Conservation (phyloP, 2,329 filamentous ascomycete genomes). For the Cladobotryum protrusum region DNA sequence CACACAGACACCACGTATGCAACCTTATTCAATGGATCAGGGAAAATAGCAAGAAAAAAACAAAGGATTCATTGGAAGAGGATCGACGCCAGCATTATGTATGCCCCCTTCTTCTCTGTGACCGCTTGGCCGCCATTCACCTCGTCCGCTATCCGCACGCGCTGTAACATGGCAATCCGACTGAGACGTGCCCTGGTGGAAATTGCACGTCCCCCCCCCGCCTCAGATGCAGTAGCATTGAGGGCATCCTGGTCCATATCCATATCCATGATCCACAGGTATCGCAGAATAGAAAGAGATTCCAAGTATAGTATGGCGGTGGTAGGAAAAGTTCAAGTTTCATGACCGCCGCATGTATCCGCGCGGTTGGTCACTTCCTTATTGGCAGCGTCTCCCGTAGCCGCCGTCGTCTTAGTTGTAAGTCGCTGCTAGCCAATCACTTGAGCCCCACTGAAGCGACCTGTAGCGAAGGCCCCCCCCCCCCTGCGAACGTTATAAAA, state of each 20-base stretch:
- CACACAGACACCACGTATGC: conserved; percentile 9
- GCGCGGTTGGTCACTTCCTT: conserved; percentile 10
- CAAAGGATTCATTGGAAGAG: conserved; percentile 11
- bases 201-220: not conserved
- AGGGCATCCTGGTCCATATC: too few relatives aligned
- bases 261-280: too few relatives aligned
- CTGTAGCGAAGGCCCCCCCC: conserved; percentile 4
- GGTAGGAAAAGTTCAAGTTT: not conserved
- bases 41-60: conserved; percentile 2
- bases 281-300: too few relatives aligned
- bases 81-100: conserved; percentile 13
- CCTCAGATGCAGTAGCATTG: too few relatives aligned
- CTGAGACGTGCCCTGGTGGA: not conserved
- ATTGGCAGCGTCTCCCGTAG: not conserved
- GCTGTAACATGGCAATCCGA: not conserved
- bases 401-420: conserved; percentile 1
- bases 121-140: not conserved
- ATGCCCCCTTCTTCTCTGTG: not conserved
- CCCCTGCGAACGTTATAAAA: too few relatives aligned
- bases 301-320: not conserved
- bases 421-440: conserved; percentile 22
- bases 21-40: conserved; percentile 9
- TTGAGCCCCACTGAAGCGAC: conserved; percentile 12
- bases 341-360: conserved; percentile 7
- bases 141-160: not conserved